Base-by-base conservation (phyloP, 1,284 basidiomycete genomes). In the Xerocomus amazonicus region DNA sequence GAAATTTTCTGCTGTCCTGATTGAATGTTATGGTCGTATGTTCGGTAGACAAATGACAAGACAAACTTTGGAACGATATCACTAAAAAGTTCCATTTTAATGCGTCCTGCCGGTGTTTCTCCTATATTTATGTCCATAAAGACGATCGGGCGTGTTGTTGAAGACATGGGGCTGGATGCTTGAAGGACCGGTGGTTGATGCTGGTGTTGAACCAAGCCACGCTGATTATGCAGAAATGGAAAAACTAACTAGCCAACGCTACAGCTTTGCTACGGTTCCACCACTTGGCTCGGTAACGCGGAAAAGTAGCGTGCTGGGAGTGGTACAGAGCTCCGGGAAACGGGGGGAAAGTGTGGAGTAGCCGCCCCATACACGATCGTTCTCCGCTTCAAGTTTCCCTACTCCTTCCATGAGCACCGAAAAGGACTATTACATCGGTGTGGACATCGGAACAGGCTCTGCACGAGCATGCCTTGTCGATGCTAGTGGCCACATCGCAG, bases 41-140 rank as follows among this genome's bases (percentile, higher is more conserved):
- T 31, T 12, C 13, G 32, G 19, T 4, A 10, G 39, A 28, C 10
- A 8, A 10, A 39, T 32, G 32, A 3, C n/a, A 14, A 35, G 9
- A 68, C 79, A 38, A 34, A 89, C 92, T 90, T 93, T 44, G 94
- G 93, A 0, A 90, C 91, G 44, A 94, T 83, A 63, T 97, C 94
- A 54, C 82, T 90, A 70, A 93, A 96, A 12, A 97, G 73, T 67
- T 95, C 96, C 83, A 98, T 96, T 73, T 97, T 97, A 62, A 99
- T 79, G 26, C 96, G 75, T 4, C 96, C 96, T 5, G 91, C 92
- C 34, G 92, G 87, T 0, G 91, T 95, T 70, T 98, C 96, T 29
- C 96, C 96, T 43, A 98, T 97, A 44, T 90, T 83, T 54, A 98
- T 77, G 67, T 99, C 96, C 80, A 99, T 95, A 70, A 98, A 99